Base-by-base conservation (phyloP, 75 land plant genomes). In the Pseudotsuga menziesii region DNA sequence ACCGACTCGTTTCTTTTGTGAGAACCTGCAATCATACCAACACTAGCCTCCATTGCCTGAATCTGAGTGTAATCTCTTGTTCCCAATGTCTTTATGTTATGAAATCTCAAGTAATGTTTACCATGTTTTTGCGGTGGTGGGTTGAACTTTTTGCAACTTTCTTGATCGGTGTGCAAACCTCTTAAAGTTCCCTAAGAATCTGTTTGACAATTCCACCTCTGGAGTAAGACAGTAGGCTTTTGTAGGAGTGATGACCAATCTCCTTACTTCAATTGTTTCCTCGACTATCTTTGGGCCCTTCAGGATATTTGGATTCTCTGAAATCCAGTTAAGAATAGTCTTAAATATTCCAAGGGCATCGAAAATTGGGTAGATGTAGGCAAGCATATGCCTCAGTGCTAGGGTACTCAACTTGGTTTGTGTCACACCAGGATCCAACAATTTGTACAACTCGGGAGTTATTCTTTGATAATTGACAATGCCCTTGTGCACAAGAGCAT, bases 201-300 rank as follows among this genome's bases (percentile, higher is more conserved):
- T 75, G 61, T 96, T 96, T 4, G 98, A 96, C 15, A 91, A 81
- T 54, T 96, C 98, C 35, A 89, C 81, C 79, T 88, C 94, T 23
- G 97, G 96, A 25, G 88, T 85, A 26, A 86, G 82, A 77, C 98
- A 96, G 62, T 93, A 89, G 1, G 96, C 98, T 83, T 82, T 90
- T 5, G 97, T 87, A 6, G 98, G 97, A 54, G 97, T 96, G 29
- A 29, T 29, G 1, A 0, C 32, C 32, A 29, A 29, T 29, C 32
- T 29, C 32, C 91, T 71, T 0, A 96, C 84, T 76, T 85, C 87
- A 35, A 85, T 86, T 69, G 76, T 80, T 81, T 2, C 32, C 0
- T 29, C 32, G 32, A 29, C 32, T 29, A 29, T 29, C 32, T 29
- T 29, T 29, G 32, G 0, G 0, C 32, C 32, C 32, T 29, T 29